Conservation (phyloP, 306 rosid species). For the Pterocarpus santalinus region DNA sequence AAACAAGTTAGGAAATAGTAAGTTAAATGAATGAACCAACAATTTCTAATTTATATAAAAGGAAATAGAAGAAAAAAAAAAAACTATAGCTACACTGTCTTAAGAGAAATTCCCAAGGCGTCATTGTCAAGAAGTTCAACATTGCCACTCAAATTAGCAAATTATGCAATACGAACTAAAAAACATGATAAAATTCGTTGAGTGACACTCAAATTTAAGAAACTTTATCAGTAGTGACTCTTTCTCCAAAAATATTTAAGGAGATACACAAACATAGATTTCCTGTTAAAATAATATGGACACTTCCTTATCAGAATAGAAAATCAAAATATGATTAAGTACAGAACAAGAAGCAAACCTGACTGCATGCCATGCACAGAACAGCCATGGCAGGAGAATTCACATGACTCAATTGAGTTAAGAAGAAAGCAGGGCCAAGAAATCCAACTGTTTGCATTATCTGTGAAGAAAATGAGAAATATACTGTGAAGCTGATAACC, state of each 20-base stretch:
- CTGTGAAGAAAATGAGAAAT: conserved; percentile 56
- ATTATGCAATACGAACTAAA: conserved; percentile 32
- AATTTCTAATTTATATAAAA: background rate
- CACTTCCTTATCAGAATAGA: conserved; percentile 16
- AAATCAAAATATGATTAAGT: conserved; percentile 17
- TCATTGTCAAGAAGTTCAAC: conserved; percentile 10
- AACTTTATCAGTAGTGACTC: background rate
- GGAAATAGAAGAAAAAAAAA: background rate
- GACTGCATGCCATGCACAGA: conserved; percentile 97
- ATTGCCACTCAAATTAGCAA: conserved; percentile 27
- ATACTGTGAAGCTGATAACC: conserved; percentile 13
- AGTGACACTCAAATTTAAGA: conserved; percentile 6
- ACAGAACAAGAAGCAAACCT: conserved; percentile 63
- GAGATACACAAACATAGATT: conserved; percentile 1
- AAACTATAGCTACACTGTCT: background rate
- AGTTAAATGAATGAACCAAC: conserved; percentile 19
- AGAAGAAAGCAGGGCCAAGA: conserved; percentile 99
- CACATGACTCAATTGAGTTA: conserved; percentile 92
- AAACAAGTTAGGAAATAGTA: conserved; percentile 33
- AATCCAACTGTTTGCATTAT: conserved; percentile 98
- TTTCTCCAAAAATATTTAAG: conserved; percentile 20
- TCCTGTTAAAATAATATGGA: conserved; percentile 11
- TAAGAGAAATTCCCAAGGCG: conserved; percentile 30
- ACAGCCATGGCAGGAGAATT: conserved; percentile 94
- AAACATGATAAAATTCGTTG: background rate